Evolutionary conservation across 2,329 filamentous ascomycete species (phyloP), one percentile per base, ranked within the genome.

Genomic region (Xylariaceae sp.): DNA sequence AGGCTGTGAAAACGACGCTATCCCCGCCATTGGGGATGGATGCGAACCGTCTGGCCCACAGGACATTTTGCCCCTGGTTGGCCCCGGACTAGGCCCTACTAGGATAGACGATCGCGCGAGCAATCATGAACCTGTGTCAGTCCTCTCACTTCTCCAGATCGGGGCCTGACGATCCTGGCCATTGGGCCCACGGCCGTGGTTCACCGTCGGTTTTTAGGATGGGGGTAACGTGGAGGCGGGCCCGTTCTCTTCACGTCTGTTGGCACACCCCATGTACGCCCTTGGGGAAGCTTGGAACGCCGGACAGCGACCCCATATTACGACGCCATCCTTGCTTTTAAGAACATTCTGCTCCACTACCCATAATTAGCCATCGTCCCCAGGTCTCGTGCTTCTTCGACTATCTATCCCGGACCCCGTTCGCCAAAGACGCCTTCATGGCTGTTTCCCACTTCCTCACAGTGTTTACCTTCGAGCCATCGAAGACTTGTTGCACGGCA

Each of bases 221-320:
- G 62, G 62, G 62, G 60, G 60, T 57, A 59, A 62, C 59, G 61
- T 61, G 61, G 61, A 59, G 62, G 54, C 54, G 47, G 51, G 23
- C 53, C 60, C 55, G 53, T 57, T 56, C 44, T 55, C 52, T 57
- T 57, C 53, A 57, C 15, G 51, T 51, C 54, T 55, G 51, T 37
- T 59, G 54, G 56, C 51, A 44, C 55, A 4, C 15, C 47, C 15
- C 11, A 51, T 51, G 49, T 30, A 34, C 49, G 30, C 9, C 44
- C 59, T 47, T 61, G 62, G 60, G 61, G 62, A 56, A 51, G 23
- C 15, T 42, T 51, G 58, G 57, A 56, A 61, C 42, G 42, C 42
- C 42, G 13, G 13, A n/a, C 18, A 15, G 23, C 47, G 50, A 54
- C 62, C 42, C 53, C 57, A 60, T 60, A 62, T 58, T 48, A 44